Conservation (phyloP, 331 rosid species). For the Quercus tomentella region DNA sequence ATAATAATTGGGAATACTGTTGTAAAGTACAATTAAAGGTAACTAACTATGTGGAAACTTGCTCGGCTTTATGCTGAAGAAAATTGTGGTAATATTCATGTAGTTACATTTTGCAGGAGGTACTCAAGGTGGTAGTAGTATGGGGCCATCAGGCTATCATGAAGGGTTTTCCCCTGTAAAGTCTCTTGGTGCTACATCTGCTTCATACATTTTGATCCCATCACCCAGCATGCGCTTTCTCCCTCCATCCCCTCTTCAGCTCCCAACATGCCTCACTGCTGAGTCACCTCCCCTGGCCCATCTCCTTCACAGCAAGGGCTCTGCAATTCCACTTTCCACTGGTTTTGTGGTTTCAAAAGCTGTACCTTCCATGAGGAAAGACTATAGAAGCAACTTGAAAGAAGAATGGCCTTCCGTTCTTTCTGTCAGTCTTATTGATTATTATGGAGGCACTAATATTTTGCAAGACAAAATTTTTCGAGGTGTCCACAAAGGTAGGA, state of each 20-base stretch:
- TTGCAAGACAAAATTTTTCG: conserved; percentile 66
- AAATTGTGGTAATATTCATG: background rate
- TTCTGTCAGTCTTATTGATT: conserved; percentile 84
- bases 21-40: background rate
- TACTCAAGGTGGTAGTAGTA: conserved; percentile 43
- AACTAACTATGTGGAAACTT: background rate
- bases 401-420: conserved; percentile 95
- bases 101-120: conserved; percentile 31
- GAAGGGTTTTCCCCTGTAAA: conserved; percentile 97
- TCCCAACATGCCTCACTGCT: conserved; percentile 96
- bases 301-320: conserved; percentile 97
- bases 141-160: conserved; percentile 46
- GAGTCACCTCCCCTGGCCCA: conserved; percentile 99
- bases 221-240: conserved; percentile 98
- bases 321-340: conserved; percentile 88
- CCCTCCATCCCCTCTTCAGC: conserved; percentile 85
- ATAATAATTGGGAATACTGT: background rate
- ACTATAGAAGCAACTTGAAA: conserved; percentile 64
- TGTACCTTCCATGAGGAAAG: conserved; percentile 90
- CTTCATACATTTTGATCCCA: conserved; percentile 81
- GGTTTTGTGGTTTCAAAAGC: conserved; percentile 95
- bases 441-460: conserved; percentile 72
- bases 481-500: conserved; percentile 61
- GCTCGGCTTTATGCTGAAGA: background rate
- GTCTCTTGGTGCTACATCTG: conserved; percentile 86